A percentile compares a stretch with the other conserved stretches of the same genome.
Conservation (phyloP, 129 eudicot species). For the Erigeron canadensis region DNA sequence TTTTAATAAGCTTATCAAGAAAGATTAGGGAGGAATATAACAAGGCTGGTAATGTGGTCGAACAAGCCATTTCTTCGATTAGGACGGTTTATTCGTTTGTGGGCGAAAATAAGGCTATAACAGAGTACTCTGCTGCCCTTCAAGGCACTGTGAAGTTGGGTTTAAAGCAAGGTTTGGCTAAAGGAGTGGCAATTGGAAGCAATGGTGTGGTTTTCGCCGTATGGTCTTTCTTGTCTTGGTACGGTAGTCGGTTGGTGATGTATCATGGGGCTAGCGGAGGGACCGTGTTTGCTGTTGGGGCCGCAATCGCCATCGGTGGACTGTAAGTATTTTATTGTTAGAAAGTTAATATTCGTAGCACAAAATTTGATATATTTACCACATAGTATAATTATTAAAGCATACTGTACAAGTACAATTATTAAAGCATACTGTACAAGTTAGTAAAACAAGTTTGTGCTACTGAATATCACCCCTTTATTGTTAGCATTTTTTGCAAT, state of each 20-base stretch:
- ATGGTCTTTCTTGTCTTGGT: conserved; percentile 46
- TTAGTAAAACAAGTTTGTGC: too few relatives aligned
- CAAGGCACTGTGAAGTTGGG: conserved; percentile 51
- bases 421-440: too few relatives aligned
- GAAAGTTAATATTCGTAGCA: too few relatives aligned
- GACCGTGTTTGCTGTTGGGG: conserved; percentile 57
- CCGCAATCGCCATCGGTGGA: conserved; percentile 50
- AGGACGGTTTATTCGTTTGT: conserved; percentile 62
- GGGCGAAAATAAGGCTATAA: conserved; percentile 43
- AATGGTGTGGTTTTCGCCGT: conserved; percentile 48
- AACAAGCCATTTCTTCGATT: conserved; percentile 51
- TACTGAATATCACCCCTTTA: too few relatives aligned
- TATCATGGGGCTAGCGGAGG: conserved; percentile 59
- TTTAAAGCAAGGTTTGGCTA: conserved; percentile 50
- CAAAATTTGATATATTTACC: background rate
- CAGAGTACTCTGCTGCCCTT: conserved; percentile 53
- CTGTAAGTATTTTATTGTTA: conserved; percentile 36
- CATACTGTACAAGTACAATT: too few relatives aligned
- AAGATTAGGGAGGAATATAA: conserved; percentile 51
- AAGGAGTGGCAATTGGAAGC: conserved; percentile 60
- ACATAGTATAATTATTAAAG: background rate
- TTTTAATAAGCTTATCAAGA: conserved; percentile 46
- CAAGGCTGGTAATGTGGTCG: conserved; percentile 51
- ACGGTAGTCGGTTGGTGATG: conserved; percentile 57
- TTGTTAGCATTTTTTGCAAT: background rate